A percentile compares a stretch with the other conserved stretches of the same genome.
Conservation (phyloP, 495 filamentous ascomycete species). For the Staphylotrichum longicolle region DNA sequence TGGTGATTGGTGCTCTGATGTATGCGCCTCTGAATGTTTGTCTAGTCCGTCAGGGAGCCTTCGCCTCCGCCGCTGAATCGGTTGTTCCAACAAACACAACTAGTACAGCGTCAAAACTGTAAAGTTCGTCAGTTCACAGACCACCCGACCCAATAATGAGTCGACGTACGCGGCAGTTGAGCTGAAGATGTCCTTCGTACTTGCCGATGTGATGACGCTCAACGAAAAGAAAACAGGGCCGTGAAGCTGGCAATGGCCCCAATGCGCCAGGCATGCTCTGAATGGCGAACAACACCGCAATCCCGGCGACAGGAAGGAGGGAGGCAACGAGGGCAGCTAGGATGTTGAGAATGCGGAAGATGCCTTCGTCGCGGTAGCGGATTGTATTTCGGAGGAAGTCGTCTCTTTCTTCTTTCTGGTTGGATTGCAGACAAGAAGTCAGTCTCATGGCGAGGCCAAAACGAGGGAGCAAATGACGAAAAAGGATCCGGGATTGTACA, state of each 20-base stretch:
- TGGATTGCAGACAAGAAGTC: no score
- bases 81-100: conserved; percentile 9
- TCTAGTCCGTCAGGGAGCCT: no score
- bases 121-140: not conserved
- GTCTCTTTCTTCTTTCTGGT: not conserved
- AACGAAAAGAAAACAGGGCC: conserved; percentile 24
- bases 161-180: conserved; percentile 22
- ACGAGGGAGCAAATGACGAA: not conserved
- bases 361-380: not conserved
- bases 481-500: not conserved
- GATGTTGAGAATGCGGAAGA: conserved; percentile 2
- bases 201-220: conserved; percentile 27
- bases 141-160: not conserved
- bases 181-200: conserved; percentile 28
- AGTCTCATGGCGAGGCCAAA: no score
- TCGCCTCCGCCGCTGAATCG: not conserved
- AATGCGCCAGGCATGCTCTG: conserved; percentile 17
- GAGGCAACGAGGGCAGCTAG: conserved; percentile 9
- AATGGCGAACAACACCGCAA: conserved; percentile 8
- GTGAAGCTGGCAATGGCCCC: conserved; percentile 26
- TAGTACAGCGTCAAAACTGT: conserved; percentile 7
- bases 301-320: conserved; percentile 14
- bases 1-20: no score
- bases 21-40: no score
- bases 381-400: not conserved